phyloP scores from a whole-genome alignment of 2,329 filamentous ascomycete genomes.

The Ceratocystis alfenasii region DNA sequence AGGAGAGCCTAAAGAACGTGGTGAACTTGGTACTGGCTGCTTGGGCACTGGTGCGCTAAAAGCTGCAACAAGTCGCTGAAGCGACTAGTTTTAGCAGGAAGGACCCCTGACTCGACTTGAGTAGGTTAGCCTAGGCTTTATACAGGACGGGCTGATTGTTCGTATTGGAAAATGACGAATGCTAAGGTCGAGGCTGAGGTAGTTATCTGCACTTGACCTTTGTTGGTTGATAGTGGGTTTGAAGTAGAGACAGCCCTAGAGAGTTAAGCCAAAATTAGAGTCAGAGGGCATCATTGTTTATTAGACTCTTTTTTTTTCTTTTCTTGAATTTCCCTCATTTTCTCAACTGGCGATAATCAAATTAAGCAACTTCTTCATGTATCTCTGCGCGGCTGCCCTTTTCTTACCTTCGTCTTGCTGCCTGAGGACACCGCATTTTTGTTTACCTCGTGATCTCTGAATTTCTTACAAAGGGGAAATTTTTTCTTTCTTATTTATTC shows the following conservation, averaged over 20 bases:
- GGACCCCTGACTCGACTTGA: too few relatives aligned
- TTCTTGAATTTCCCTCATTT: neutral
- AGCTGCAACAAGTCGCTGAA: neutral
- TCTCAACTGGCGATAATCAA: neutral
- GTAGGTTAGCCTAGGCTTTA: too few relatives aligned
- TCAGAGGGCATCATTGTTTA: too few relatives aligned
- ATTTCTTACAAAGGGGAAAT: neutral
- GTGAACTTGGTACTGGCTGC: neutral
- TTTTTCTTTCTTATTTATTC: neutral
- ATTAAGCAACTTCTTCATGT: neutral
- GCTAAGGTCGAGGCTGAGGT: too few relatives aligned
- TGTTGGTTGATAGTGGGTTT: neutral
- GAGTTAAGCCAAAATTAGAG: neutral
- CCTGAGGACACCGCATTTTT: neutral
- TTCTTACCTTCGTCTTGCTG: neutral
- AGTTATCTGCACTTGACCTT: too few relatives aligned
- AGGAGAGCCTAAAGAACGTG: neutral
- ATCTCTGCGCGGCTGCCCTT: neutral
- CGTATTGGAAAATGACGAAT: too few relatives aligned
- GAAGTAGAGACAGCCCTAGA: neutral
- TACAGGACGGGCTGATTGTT: too few relatives aligned
- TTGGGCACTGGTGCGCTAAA: neutral
- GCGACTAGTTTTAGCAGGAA: neutral
- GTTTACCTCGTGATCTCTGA: slow-evolving; percentile 6
- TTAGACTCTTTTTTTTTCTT: too few relatives aligned